Conservation (phyloP, 306 rosid genomes). For the Prunus davidiana region DNA sequence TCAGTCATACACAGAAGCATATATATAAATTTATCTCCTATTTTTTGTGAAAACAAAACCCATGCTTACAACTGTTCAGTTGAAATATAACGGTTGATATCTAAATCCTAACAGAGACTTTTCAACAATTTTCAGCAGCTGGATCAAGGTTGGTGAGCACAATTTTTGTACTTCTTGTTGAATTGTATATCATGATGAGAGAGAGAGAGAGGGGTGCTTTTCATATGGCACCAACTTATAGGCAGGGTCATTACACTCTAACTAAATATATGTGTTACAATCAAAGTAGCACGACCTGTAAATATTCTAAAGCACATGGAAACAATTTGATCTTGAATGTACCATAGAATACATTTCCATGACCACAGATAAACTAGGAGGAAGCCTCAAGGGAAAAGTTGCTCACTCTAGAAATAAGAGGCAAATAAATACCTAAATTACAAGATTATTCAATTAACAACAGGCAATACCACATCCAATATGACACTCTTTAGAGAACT, state of each 20-base stretch:
- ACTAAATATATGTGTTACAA: background rate
- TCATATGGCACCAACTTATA: background rate
- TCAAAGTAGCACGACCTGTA: background rate
- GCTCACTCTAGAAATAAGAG: background rate
- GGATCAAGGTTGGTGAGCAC: background rate
- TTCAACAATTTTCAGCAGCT: background rate
- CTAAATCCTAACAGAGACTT: background rate
- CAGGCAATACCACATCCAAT: background rate
- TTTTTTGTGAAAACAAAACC: background rate
- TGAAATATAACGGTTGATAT: background rate
- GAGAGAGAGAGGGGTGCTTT: too few relatives aligned
- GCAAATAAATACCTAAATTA: background rate
- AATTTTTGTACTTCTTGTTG: background rate
- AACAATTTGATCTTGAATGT: background rate
- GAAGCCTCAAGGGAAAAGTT: background rate
- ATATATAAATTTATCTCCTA: background rate
- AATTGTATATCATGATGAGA: too few relatives aligned
- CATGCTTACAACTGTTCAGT: background rate
- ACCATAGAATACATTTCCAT: background rate
- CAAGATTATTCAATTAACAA: background rate
- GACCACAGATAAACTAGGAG: background rate
- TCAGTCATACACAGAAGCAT: background rate
- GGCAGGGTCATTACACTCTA: background rate
- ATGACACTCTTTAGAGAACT: background rate
- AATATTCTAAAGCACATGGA: background rate